Base-by-base conservation (phyloP, 1,139 yeast genomes). In the Yamadazyma pseudoaaseri region DNA sequence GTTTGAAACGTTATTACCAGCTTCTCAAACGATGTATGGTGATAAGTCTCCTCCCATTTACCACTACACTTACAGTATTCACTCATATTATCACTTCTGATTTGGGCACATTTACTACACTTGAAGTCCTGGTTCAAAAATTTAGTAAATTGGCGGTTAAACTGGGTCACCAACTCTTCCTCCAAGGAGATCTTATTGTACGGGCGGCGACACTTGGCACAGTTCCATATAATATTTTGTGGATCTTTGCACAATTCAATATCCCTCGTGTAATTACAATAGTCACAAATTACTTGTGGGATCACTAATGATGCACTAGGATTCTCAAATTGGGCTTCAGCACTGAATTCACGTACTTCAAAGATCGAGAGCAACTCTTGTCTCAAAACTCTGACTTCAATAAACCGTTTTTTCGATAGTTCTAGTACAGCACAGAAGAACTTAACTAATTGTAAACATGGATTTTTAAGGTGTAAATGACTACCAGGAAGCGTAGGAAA, bases 11-110 rank as follows among this genome's bases (percentile, higher is more conserved):
- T 67, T 9, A 58, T 60, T 5, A 81, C 50, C 34, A 65, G 65
- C 32, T 62, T 62, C 20, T 65, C 60, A 5, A 87, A 54, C 0
- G 69, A 73, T 3, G 54, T 60, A 33, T 68, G 62, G 9, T 69
- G 54, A 16, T 81, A 54, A 0, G 86, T 78, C 35, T 79, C 83
- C 1, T 59, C 62, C 96, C 96, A 92, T 22, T 62, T 56, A 3
- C 99, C 98, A 0, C 98, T 89, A 56, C 98, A 94, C 24, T 73
- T 64, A 58, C 98, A 94, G 55, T 81, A 80, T 21, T 70, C 70
- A 31, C 89, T 76, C 75, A 94, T 69, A 44, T 84, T 82, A 47
- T 77, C 81, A 24, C 76, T 77, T 48, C 79, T 77, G 36, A 87
- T 67, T 39, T 71, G 76, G 26, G 75, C 70, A 60, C 98, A 94